Percentiles rank a stretch among this genome's conserved stretches.
Conservation (phyloP, 371 early-diverging fungal species). For the Lichtheimia ornata region DNA sequence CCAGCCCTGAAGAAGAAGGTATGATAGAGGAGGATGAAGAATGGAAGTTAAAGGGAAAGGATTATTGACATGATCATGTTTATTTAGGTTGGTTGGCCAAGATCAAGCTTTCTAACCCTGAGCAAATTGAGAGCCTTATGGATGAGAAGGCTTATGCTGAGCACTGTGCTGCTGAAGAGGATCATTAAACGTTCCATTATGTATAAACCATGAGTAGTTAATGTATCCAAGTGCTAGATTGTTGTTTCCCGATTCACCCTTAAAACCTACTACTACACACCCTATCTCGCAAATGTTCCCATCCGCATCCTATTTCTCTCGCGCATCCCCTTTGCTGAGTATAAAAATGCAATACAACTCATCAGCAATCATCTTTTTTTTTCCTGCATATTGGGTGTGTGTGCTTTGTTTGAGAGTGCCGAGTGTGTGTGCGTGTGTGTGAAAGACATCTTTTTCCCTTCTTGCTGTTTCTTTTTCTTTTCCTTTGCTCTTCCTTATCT, state of each 20-base stretch:
- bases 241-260: too few species aligned
- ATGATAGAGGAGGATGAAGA: not conserved
- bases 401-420: too few species aligned
- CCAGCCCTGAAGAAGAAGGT: constrained; percentile 78
- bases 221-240: constrained; percentile 12
- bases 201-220: constrained; percentile 5
- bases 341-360: too few species aligned
- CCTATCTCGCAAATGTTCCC: too few species aligned
- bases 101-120: constrained; percentile 74
- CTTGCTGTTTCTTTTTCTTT: too few species aligned
- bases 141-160: constrained; percentile 71
- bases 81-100: constrained; percentile 90
- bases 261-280: too few species aligned
- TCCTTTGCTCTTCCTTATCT: too few species aligned
- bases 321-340: not conserved
- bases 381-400: too few species aligned
- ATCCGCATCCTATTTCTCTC: constrained; percentile 9
- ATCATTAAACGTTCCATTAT: constrained; percentile 19
- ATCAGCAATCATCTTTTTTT: constrained; percentile 5
- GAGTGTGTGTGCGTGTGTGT: too few species aligned
- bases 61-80: not conserved
- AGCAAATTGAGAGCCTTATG: constrained; percentile 74
- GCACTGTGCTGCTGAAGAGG: constrained; percentile 21
- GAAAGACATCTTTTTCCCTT: too few species aligned
- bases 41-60: not conserved